These are phyloP conservation scores for Mesembryanthemum crystallinum DNA, from an alignment of 148 eudicot species.

Conservation along the genomic window DNA sequence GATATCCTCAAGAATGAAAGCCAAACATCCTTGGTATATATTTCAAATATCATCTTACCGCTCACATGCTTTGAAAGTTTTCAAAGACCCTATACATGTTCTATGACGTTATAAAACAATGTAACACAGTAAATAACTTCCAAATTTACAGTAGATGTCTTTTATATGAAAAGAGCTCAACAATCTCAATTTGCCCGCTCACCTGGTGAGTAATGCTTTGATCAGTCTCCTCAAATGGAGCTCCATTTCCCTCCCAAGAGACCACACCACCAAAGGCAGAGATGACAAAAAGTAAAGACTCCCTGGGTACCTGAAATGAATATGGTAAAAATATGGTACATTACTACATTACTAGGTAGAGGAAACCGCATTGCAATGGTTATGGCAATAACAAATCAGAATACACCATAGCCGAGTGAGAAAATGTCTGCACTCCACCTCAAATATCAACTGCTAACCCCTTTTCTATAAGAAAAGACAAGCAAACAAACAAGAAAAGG, in stretches of 20 bases:
- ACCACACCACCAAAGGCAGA: slow-evolving; percentile 91
- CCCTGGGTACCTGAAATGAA: slow-evolving; percentile 70
- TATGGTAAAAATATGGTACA: too few relatives aligned
- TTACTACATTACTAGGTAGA: slow-evolving; percentile 3
- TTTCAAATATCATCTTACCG: neutral
- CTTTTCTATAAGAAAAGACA: neutral
- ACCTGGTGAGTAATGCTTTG: slow-evolving; percentile 85
- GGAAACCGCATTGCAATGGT: neutral
- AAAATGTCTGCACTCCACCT: neutral
- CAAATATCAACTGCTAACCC: neutral
- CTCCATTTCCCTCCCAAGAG: slow-evolving; percentile 95
- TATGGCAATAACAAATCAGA: too few relatives aligned
- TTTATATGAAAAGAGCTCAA: neutral
- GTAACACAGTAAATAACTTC: neutral
- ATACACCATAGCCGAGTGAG: too few relatives aligned
- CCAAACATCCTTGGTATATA: neutral
- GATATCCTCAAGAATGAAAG: too few relatives aligned
- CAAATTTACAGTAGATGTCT: neutral
- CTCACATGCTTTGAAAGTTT: neutral
- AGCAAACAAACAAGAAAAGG: neutral
- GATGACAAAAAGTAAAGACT: slow-evolving; percentile 82
- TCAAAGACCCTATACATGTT: neutral
- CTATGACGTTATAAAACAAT: neutral
- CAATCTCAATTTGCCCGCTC: neutral
- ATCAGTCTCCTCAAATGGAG: slow-evolving; percentile 78